These are phyloP conservation scores for Mycena amicta DNA, from an alignment of 768 basidiomycete species.

Conservation along the genomic window DNA sequence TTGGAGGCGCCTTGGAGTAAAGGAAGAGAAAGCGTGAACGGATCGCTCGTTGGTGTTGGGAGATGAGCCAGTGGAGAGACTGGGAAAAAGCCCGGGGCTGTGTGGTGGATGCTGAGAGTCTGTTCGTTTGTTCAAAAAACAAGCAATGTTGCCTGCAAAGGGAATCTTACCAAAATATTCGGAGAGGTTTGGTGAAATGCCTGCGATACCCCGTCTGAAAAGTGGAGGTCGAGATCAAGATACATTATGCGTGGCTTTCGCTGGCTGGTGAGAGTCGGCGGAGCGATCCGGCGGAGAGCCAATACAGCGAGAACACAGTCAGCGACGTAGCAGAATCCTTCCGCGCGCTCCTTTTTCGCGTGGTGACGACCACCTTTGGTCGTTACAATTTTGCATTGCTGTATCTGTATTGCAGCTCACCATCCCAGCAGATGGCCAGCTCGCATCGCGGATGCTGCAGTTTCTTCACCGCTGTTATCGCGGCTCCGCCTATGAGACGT, in stretches of 20 bases:
- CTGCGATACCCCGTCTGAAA: constrained; percentile 84
- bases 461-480: constrained; percentile 70
- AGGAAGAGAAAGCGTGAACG: constrained; percentile 80
- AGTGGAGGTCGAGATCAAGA: constrained; percentile 91
- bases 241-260: constrained; percentile 76
- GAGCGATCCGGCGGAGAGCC: constrained; percentile 43
- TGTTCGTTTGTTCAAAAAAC: constrained; percentile 24
- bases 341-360: constrained; percentile 73
- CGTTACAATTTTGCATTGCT: too few relatives aligned
- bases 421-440: constrained; percentile 87
- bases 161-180: constrained; percentile 49
- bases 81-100: constrained; percentile 85
- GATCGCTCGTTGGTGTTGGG: constrained; percentile 47
- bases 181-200: constrained; percentile 57
- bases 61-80: constrained; percentile 52
- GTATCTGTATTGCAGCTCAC: too few relatives aligned
- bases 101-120: constrained; percentile 87
- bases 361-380: constrained; percentile 79
- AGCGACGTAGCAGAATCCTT: constrained; percentile 94
- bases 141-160: background rate
- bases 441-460: constrained; percentile 55
- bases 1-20: constrained; percentile 71
- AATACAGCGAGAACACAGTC: constrained; percentile 86
- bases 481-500: constrained; percentile 71
- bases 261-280: constrained; percentile 2